Base-by-base conservation (phyloP, 73 alveolate genomes). In the Blepharisma stoltei region DNA sequence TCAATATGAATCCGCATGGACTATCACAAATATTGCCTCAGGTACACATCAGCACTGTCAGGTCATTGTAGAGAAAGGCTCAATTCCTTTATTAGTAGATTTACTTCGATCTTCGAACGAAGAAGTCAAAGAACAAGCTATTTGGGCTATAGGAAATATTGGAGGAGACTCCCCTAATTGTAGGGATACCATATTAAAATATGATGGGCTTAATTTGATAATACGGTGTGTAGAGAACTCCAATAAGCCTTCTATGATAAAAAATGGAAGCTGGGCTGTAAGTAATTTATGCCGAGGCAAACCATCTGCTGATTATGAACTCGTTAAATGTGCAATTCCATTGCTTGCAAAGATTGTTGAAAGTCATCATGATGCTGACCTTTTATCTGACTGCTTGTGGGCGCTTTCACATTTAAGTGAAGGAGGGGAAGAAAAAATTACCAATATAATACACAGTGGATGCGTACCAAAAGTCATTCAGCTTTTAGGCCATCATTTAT, bases 71-170 rank as follows among this genome's bases (percentile, higher is more conserved):
- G 99, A 95, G 52, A 89, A 90, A 78, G 99, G 99, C 9, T 98
- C 97, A 6, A 70, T 97, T 52, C 89, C 93, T 46, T 80, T 88
- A 54, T 79, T 97, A 55, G 81, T 94, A 21, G 84, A 85, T 48
- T 81, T 95, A 25, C 87, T 97, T 54, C 48, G 84, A 70, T 90
- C 97, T 44, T 85, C 92, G 7, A 88, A 84, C 37, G 87, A 79
- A 54, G 98, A 95, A 70, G 93, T 95, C 54, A 88, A 82, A 18
- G 96, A 92, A 67, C 96, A 95, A 73, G 97, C 98, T 0, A 89
- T 95, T 53, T 95, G 99, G 99, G 94, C 98, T 7, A 82, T 97
- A 6, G 99, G 98, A 44, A 97, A 97, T 85, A 94, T 97, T 76
- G 96, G 98, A 6, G 98, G 98, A 48, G 99, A 95, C 53, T 79